Evolutionary conservation across 306 rosid genomes (phyloP).

Genomic region (Rosa chinensis): DNA sequence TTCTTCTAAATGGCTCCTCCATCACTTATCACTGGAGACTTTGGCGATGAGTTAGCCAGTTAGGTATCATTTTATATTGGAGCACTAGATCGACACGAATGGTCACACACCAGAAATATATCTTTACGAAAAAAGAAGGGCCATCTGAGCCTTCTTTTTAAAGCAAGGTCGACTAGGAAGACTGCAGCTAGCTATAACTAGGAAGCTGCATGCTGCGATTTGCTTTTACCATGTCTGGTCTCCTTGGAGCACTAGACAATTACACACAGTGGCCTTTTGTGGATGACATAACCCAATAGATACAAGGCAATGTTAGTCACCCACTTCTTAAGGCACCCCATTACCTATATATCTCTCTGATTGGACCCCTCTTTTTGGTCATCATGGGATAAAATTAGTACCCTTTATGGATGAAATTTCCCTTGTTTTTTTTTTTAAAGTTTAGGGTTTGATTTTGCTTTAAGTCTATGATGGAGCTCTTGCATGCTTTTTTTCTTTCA

Average conservation of each 20-base stretch:
- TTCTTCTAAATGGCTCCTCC: not conserved
- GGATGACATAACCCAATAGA: conserved; percentile 29
- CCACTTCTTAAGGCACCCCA: conserved; percentile 34
- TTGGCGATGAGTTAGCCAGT: not conserved
- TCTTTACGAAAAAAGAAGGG: not conserved
- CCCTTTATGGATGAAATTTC: not conserved
- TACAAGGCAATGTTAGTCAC: conserved; percentile 31
- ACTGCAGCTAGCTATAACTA: not conserved
- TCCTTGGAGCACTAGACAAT: conserved; percentile 17
- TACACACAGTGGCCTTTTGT: conserved; percentile 9
- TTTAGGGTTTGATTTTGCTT: not conserved
- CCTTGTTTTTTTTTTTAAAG: not conserved
- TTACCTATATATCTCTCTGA: conserved; percentile 18
- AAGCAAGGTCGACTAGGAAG: not conserved
- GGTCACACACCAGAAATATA: not conserved
- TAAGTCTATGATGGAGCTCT: not conserved
- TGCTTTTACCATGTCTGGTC: conserved; percentile 2
- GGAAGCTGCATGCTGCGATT: not conserved
- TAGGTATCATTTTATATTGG: not conserved
- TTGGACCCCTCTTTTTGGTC: conserved; percentile 23
- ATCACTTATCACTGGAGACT: not conserved
- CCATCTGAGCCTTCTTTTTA: not conserved
- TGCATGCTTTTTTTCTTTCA: conserved; percentile 10
- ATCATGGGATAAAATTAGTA: not conserved
- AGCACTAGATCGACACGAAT: conserved; percentile 11